Evolutionary conservation across 139 green algal species (phyloP).

Genomic region (Tetradesmus obliquus): DNA sequence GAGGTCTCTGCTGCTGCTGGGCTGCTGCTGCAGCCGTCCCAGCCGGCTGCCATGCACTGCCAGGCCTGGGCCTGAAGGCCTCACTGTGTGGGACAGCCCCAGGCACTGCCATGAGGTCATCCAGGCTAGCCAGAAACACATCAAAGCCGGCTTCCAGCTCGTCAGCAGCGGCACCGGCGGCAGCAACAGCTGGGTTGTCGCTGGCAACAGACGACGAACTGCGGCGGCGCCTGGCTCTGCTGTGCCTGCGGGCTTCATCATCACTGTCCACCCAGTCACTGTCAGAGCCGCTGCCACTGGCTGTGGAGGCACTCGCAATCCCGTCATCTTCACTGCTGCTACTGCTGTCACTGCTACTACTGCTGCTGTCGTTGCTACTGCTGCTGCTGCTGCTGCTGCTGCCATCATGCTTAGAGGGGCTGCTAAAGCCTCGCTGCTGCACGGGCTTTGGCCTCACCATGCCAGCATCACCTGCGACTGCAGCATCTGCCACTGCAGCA

Average conservation of each 20-base stretch:
- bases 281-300: background rate
- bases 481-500: background rate
- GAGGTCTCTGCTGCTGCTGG: background rate
- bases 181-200: background rate
- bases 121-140: background rate
- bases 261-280: background rate
- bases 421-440: background rate
- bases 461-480: background rate
- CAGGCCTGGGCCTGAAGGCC: slow-evolving; percentile 18
- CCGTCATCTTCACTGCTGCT: background rate
- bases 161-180: background rate
- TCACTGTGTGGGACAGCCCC: background rate
- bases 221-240: background rate
- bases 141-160: background rate
- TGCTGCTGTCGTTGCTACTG: background rate
- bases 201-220: background rate
- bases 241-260: background rate
- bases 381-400: slow-evolving; percentile 1
- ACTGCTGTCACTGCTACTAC: background rate
- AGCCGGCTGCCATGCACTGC: slow-evolving; percentile 2
- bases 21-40: background rate
- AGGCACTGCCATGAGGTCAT: background rate
- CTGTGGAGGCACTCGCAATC: background rate
- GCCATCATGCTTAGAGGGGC: background rate
- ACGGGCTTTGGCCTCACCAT: background rate